Conservation (phyloP, 2,329 filamentous ascomycete species). For the Sporothrix brasiliensis region DNA sequence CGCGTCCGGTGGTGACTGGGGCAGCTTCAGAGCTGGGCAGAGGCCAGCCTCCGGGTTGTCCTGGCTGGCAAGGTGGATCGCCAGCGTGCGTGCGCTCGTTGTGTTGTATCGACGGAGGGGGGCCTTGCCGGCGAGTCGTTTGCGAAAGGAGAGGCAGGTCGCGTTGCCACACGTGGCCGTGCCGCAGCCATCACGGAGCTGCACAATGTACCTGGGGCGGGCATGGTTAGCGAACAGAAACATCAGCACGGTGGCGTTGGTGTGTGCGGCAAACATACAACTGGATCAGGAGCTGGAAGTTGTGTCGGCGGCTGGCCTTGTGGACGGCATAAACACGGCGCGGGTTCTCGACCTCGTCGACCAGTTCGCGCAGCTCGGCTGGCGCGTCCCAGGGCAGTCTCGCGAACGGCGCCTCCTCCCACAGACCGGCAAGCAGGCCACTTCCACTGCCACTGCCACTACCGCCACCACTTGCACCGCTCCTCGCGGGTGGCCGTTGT, state of each 20-base stretch:
- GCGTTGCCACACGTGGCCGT: conserved; percentile 68
- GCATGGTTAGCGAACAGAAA: conserved; percentile 33
- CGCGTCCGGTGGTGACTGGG: conserved; percentile 51
- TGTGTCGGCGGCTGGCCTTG: conserved; percentile 62
- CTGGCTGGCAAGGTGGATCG: conserved; percentile 77
- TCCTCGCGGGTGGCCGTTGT: conserved; percentile 36
- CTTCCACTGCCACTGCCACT: not conserved
- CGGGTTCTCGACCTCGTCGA: conserved; percentile 64
- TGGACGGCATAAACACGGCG: conserved; percentile 63
- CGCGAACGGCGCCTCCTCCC: conserved; percentile 63
- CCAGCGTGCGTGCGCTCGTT: conserved; percentile 78
- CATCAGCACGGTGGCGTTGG: conserved; percentile 12
- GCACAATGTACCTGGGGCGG: conserved; percentile 67
- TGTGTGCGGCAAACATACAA: conserved; percentile 52
- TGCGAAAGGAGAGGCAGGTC: conserved; percentile 80
- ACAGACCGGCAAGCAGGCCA: conserved; percentile 60
- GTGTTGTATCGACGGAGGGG: conserved; percentile 79
- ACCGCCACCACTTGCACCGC: not conserved
- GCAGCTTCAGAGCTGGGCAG: conserved; percentile 57
- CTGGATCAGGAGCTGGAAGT: conserved; percentile 68
- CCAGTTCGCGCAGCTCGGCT: conserved; percentile 56
- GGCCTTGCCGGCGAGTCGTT: conserved; percentile 64
- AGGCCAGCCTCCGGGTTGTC: conserved; percentile 73
- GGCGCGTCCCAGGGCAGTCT: conserved; percentile 64
- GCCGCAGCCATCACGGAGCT: conserved; percentile 81